Evolutionary conservation across 306 rosid species (phyloP), one percentile per base, ranked within the genome.

Genomic region (Medicago ruthenica): DNA sequence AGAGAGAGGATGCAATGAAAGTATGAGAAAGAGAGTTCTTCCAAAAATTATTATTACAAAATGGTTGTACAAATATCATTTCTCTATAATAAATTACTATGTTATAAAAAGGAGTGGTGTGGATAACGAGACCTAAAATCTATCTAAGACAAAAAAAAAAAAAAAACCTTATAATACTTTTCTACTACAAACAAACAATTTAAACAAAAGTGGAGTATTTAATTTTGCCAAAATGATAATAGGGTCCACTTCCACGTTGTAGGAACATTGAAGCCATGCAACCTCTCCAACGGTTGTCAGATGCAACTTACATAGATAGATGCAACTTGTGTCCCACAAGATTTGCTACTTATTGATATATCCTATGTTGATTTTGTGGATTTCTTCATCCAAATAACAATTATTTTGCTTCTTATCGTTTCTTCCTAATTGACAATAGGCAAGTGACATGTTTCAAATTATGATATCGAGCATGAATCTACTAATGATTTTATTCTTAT

Each of bases 271-370:
- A 50, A 50, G n/a, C 55, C 55, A n/a, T 50, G 55, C 17, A 34
- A 45, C 13, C 15, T 45, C n/a, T 45, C 12, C 51, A 12, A 45
- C 13, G n/a, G n/a, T 45, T 45, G 44, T 61, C 73, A 61, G 69
- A 81, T 75, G 45, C 73, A 69, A 81, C 16, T 70, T 68, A 48
- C 60, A 42, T 2, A 73, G 54, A 67, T 36, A 60, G 16, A 59
- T 59, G 53, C 22, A 81, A 75, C 72, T 65, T 82, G 66, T 78
- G 79, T 55, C 90, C 85, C 87, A 87, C 75, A 84, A 85, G 89
- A 85, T 34, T 55, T 75, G 39, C 71, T 76, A 62, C 4, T 72
- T 39, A 15, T 48, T 1, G 18, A 24, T 34, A 40, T 42, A 66
- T 22, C 76, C 77, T 87, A 41, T 70, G 10, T 24, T 68, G 88